These are phyloP conservation scores for Rhizopus sp. DNA, from an alignment of 371 early-diverging fungal species.

Conservation along the genomic window DNA sequence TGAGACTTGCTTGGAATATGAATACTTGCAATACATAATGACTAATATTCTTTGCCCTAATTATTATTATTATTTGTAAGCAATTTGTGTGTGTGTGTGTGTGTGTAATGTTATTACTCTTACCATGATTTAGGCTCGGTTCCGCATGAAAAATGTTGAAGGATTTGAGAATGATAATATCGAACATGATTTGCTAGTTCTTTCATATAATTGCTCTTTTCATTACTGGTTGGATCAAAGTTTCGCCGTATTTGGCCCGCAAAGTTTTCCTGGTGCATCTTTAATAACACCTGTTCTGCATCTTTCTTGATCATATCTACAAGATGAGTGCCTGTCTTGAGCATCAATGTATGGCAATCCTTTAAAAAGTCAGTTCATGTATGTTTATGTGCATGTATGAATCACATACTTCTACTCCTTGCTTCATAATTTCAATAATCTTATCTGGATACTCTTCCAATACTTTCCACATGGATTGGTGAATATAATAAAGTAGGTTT, in stretches of 20 bases:
- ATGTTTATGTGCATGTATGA: neutral
- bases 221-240: conserved; percentile 20
- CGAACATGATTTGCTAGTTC: conserved; percentile 59
- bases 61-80: neutral
- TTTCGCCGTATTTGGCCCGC: conserved; percentile 32
- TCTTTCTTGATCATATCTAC: conserved; percentile 54
- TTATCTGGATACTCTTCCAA: conserved; percentile 57
- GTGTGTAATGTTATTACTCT: neutral
- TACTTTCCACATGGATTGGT: conserved; percentile 60
- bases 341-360: conserved; percentile 55
- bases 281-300: conserved; percentile 50
- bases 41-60: conserved; percentile 53
- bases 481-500: conserved; percentile 57
- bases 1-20: conserved; percentile 62
- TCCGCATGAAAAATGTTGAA: conserved; percentile 62
- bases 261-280: conserved; percentile 68
- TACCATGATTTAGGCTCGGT: conserved; percentile 64
- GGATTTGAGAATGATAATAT: conserved; percentile 58
- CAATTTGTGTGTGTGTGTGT: neutral
- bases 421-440: conserved; percentile 45
- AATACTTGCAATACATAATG: conserved; percentile 56
- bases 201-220: conserved; percentile 49
- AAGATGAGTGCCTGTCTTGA: conserved; percentile 52
- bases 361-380: conserved; percentile 15
- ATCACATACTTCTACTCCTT: conserved; percentile 50